Conservation (phyloP, 2,329 filamentous ascomycete genomes). For the Septoria linicola region DNA sequence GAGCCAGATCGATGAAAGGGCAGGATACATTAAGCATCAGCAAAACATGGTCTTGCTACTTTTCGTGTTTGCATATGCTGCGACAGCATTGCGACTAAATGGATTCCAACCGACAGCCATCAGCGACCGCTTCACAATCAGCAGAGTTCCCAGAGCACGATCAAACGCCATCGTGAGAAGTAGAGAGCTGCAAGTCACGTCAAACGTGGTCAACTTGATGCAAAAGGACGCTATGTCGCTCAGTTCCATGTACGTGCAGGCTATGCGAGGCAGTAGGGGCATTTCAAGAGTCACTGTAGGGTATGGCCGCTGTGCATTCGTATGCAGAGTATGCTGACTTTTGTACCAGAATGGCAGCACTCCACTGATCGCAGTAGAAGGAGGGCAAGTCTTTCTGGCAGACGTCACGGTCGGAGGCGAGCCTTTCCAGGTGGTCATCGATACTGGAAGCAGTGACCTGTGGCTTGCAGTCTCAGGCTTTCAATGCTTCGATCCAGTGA, state of each 20-base stretch:
- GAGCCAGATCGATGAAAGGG: too few relatives aligned
- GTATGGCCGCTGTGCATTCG: not conserved
- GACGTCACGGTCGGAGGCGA: slow-evolving; percentile 33
- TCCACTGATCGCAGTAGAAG: slow-evolving; percentile 24
- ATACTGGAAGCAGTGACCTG: slow-evolving; percentile 52
- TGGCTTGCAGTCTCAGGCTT: slow-evolving; percentile 43
- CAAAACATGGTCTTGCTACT: slow-evolving; percentile 16
- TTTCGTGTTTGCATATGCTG: slow-evolving; percentile 15
- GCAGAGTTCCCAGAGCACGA: slow-evolving; percentile 20
- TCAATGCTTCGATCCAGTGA: slow-evolving; percentile 27
- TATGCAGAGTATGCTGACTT: not conserved
- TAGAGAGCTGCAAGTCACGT: slow-evolving; percentile 28
- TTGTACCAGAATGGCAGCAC: slow-evolving; percentile 22
- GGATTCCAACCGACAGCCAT: slow-evolving; percentile 13
- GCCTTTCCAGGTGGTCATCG: slow-evolving; percentile 43
- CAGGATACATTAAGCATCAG: not conserved
- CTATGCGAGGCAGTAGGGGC: slow-evolving; percentile 27
- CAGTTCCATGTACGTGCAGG: slow-evolving; percentile 32
- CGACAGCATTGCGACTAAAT: slow-evolving; percentile 15
- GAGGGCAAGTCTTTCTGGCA: slow-evolving; percentile 36
- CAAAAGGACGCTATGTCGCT: slow-evolving; percentile 24
- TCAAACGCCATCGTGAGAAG: slow-evolving; percentile 8
- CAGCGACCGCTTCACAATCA: slow-evolving; percentile 25
- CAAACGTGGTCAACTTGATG: slow-evolving; percentile 29
- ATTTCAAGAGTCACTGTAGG: slow-evolving; percentile 21